phyloP scores from a whole-genome alignment of 768 basidiomycete genomes.

The Suillus lakei region DNA sequence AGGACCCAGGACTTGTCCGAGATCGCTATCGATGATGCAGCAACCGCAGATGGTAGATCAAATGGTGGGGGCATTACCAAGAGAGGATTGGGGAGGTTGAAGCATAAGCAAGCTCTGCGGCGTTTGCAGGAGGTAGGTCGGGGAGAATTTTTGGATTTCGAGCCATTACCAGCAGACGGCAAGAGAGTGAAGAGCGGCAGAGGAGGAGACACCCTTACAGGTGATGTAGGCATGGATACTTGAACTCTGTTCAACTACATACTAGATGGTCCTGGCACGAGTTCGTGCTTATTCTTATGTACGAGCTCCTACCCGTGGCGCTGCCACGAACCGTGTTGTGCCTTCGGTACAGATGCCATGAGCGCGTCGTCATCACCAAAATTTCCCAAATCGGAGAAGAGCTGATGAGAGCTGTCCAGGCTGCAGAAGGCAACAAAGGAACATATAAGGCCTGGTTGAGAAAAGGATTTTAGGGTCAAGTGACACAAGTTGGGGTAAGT shows the following conservation, averaged over 20 bases:
- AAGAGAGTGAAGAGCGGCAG: conserved; percentile 27
- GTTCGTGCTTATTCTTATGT: too few relatives aligned
- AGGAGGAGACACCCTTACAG: conserved; percentile 8
- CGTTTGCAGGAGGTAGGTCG: conserved; percentile 21
- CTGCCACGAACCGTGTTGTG: too few relatives aligned
- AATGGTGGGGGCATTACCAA: conserved; percentile 42
- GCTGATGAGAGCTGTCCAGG: too few relatives aligned
- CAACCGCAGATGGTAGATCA: conserved; percentile 9
- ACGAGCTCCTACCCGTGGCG: too few relatives aligned
- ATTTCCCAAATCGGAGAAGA: too few relatives aligned
- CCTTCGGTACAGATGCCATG: too few relatives aligned
- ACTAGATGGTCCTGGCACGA: too few relatives aligned
- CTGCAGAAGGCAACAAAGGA: too few relatives aligned
- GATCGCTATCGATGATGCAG: conserved; percentile 19
- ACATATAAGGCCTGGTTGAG: too few relatives aligned
- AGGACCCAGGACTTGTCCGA: conserved; percentile 36
- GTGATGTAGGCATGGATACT: conserved; percentile 10
- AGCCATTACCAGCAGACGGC: background rate
- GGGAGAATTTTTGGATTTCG: conserved; percentile 9
- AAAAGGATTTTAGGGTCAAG: too few relatives aligned
- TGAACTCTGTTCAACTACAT: background rate
- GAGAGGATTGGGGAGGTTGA: conserved; percentile 53
- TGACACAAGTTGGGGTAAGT: too few relatives aligned
- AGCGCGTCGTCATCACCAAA: too few relatives aligned
- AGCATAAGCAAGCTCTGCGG: conserved; percentile 53